Conservation (phyloP, 1,284 basidiomycete genomes). For the Tilletia horrida region DNA sequence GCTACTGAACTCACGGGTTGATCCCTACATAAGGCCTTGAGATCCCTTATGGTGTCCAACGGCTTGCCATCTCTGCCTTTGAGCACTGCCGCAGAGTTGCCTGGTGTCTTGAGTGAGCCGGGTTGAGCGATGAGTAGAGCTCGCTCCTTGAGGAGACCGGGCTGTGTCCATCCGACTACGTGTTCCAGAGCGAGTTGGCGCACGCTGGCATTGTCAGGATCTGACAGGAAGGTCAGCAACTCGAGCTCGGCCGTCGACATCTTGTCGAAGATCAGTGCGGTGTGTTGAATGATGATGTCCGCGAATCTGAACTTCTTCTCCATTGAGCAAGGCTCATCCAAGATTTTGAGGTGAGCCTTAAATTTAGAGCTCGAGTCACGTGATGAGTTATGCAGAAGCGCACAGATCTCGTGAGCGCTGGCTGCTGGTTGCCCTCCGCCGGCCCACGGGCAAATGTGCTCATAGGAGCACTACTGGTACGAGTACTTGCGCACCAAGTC, state of each 20-base stretch:
- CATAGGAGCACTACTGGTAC: too few species aligned
- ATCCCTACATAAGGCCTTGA: slow-evolving; percentile 81
- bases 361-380: too few species aligned
- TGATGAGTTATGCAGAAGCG: too few species aligned
- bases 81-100: slow-evolving; percentile 33
- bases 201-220: slow-evolving; percentile 76
- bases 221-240: slow-evolving; percentile 79
- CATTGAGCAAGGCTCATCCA: too few species aligned
- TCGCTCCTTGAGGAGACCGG: slow-evolving; percentile 39
- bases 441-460: too few species aligned
- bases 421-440: too few species aligned
- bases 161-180: slow-evolving; percentile 61
- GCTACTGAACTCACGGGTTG: slow-evolving; percentile 57
- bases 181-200: slow-evolving; percentile 80
- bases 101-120: slow-evolving; percentile 37
- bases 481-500: too few species aligned
- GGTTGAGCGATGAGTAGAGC: slow-evolving; percentile 31
- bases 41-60: slow-evolving; percentile 59
- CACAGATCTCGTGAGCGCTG: too few species aligned
- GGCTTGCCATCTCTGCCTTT: slow-evolving; percentile 39
- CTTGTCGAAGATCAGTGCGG: too few species aligned
- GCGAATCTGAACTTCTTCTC: too few species aligned
- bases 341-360: too few species aligned
- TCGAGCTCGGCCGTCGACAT: slow-evolving; percentile 55
- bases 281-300: too few species aligned